Percentiles rank a stretch among this genome's conserved stretches.
These are phyloP conservation scores for Thielaviopsis punctulata DNA, from an alignment of 2,329 filamentous ascomycete species.

Conservation along the genomic window DNA sequence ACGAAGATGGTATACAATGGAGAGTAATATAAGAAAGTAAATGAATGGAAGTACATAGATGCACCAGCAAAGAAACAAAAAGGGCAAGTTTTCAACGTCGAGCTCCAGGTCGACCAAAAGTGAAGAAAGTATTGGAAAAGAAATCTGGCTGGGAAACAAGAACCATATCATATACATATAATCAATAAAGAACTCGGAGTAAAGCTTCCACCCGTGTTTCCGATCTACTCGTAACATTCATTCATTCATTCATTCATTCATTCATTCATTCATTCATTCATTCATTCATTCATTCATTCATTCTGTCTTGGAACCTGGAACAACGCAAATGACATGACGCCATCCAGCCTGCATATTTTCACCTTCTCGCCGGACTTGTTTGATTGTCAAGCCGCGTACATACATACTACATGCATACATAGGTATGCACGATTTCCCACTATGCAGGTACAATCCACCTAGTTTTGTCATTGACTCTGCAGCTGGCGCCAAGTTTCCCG, in stretches of 20 bases:
- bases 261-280: no score
- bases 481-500: background rate
- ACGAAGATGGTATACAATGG: background rate
- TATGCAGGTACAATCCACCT: no score
- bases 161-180: background rate
- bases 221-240: no score
- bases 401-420: background rate
- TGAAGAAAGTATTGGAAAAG: background rate
- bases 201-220: background rate
- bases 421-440: background rate
- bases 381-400: no score
- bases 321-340: background rate
- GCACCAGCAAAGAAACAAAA: background rate
- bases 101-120: background rate
- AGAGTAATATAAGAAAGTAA: background rate
- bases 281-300: background rate
- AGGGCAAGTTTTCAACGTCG: background rate
- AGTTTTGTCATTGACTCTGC: background rate
- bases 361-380: background rate
- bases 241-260: no score
- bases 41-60: background rate
- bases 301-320: background rate
- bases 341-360: background rate
- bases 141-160: background rate
- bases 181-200: background rate